Conservation (phyloP, 257 asterid genomes). For the Ballota nigra region DNA sequence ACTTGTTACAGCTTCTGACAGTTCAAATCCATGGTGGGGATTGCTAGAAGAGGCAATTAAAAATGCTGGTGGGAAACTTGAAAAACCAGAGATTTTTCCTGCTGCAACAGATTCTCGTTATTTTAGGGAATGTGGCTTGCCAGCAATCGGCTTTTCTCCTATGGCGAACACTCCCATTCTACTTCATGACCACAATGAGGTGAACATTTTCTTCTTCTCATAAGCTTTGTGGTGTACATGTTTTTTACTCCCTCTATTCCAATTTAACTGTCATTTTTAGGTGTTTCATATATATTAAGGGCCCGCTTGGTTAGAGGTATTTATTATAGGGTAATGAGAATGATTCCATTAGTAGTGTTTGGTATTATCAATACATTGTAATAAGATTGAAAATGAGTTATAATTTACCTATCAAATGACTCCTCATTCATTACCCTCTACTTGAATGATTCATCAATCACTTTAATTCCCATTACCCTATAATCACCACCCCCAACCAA, state of each 20-base stretch:
- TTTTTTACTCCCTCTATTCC: background rate
- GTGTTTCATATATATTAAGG: too few relatives aligned
- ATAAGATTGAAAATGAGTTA: too few relatives aligned
- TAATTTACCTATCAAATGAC: too few relatives aligned
- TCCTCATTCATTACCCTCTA: too few relatives aligned
- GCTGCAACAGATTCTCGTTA: conserved; percentile 92
- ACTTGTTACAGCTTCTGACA: conserved; percentile 55
- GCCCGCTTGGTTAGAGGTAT: too few relatives aligned
- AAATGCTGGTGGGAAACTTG: conserved; percentile 65
- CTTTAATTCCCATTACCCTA: too few relatives aligned
- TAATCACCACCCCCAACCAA: too few relatives aligned
- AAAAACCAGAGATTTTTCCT: conserved; percentile 86
- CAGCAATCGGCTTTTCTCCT: conserved; percentile 96
- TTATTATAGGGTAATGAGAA: too few relatives aligned
- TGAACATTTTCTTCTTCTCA: conserved; percentile 28
- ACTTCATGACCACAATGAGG: conserved; percentile 98
- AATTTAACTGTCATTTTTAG: background rate
- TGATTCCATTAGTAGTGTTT: too few relatives aligned
- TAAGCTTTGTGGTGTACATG: background rate
- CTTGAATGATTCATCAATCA: too few relatives aligned
- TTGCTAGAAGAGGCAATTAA: conserved; percentile 65
- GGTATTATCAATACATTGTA: too few relatives aligned
- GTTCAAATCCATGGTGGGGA: conserved; percentile 92
- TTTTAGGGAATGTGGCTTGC: conserved; percentile 72
- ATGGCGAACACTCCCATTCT: conserved; percentile 96